Evolutionary conservation across 2,329 filamentous ascomycete species (phyloP), one percentile per base, ranked within the genome.

Genomic region (Decorospora gaudefroyi): DNA sequence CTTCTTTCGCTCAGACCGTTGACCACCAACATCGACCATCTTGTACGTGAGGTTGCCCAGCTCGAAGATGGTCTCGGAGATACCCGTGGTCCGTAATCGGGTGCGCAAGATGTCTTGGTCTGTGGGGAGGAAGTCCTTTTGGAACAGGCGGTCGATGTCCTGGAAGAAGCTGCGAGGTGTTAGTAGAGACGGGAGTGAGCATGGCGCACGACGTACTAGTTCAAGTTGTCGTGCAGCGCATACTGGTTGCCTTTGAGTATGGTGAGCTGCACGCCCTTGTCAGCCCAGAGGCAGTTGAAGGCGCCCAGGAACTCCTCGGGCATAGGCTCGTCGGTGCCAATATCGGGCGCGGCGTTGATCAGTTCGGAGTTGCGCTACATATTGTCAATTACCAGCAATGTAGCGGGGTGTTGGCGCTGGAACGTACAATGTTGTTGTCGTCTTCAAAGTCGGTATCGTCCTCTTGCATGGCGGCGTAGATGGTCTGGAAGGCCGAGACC

Each of bases 241-340:
- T 92, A 97, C 75, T 96, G 92, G 70, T 97, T 96, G 59, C 93
- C 93, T 73, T 93, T 92, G 35, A 84, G 79, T 55, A 97, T 93
- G n/a, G 90, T 90, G 61, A 84, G 77, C 69, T 90, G 89, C 39
- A 97, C 88, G 47, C 91, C 90, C 27, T 74, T 76, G 70, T 99
- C 92, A 17, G 74, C 75, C 93, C 92, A 99, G 49, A 97, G 77
- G 39, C 79, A 79, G 71, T 87, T 88, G 76, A 97, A 87, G 4
- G 92, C 90, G 62, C 84, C 76, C 51, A 93, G 76, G 73, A 87
- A 93, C 52, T 90, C 84, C 42, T 77, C 72, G 2, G 91, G 89
- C 69, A 97, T 85, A 9, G 83, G 78, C 51, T 96, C 90, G 52
- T 91, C 86, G 11, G 85, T 83, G 54, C 84, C 85, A 59, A 97